Percentiles rank a stretch among this genome's conserved stretches.
Conservation (phyloP, 495 filamentous ascomycete genomes). For the Pseudomonodictys pantanalensis region DNA sequence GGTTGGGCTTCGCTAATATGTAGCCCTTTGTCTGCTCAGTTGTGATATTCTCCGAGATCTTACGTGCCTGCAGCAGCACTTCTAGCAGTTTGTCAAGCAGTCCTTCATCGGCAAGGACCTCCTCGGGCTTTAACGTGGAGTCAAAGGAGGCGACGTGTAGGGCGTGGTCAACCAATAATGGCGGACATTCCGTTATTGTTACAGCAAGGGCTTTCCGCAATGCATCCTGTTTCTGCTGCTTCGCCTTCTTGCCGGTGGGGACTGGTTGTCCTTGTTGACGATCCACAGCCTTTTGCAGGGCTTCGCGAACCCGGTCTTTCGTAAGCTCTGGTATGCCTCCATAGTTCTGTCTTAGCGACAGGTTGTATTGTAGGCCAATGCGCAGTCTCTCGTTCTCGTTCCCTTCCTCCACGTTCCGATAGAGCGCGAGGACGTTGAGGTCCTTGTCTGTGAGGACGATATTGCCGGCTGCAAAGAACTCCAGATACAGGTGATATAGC, state of each 20-base stretch:
- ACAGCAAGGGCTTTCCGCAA: constrained; percentile 75
- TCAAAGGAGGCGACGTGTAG: constrained; percentile 68
- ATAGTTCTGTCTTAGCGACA: constrained; percentile 80
- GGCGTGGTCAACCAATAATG: constrained; percentile 81
- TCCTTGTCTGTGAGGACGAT: constrained; percentile 85
- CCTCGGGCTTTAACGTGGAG: constrained; percentile 58
- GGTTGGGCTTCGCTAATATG: constrained; percentile 73
- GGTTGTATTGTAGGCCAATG: constrained; percentile 71
- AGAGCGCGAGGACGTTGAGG: constrained; percentile 69
- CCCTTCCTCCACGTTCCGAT: constrained; percentile 79
- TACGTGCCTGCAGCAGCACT: constrained; percentile 65
- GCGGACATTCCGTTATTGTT: constrained; percentile 81
- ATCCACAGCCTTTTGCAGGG: constrained; percentile 62
- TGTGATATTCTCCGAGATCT: constrained; percentile 59
- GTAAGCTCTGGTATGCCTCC: constrained; percentile 71
- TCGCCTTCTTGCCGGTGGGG: constrained; percentile 61
- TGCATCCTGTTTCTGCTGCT: constrained; percentile 71
- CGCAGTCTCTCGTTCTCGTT: constrained; percentile 68
- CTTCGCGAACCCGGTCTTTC: constrained; percentile 63
- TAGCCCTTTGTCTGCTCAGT: constrained; percentile 66
- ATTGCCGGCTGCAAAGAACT: constrained; percentile 97
- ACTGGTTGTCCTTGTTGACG: constrained; percentile 50
- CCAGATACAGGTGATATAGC: constrained; percentile 78
- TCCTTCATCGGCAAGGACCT: constrained; percentile 64
- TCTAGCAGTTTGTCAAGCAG: constrained; percentile 61